Conservation (phyloP, 345 rosid genomes). For the Ailanthus altissimus region DNA sequence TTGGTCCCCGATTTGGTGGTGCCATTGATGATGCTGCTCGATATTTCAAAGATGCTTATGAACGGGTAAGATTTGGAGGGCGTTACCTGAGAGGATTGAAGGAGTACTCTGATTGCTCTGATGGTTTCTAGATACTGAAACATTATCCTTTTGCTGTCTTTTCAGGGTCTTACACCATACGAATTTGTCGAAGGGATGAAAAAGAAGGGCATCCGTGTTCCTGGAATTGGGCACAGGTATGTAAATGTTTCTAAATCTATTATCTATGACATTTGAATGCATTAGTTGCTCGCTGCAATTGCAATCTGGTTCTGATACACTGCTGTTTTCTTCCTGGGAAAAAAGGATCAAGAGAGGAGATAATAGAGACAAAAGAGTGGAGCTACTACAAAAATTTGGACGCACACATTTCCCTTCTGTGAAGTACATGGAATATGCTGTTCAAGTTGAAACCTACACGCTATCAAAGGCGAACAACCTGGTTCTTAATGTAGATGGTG, state of each 20-base stretch:
- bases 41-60: constrained; percentile 95
- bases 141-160: constrained; percentile 18
- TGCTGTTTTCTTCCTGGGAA: constrained; percentile 5
- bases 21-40: constrained; percentile 98
- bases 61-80: constrained; percentile 51
- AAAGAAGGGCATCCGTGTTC: constrained; percentile 98
- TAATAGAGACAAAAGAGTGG: constrained; percentile 95
- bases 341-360: constrained; percentile 94
- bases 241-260: background rate
- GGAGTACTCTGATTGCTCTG: background rate
- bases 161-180: constrained; percentile 78
- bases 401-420: constrained; percentile 88
- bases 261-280: background rate
- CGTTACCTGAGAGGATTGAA: background rate
- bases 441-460: constrained; percentile 84
- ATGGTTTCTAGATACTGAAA: constrained; percentile 19
- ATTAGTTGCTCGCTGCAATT: constrained; percentile 9
- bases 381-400: constrained; percentile 80
- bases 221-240: constrained; percentile 97
- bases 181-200: constrained; percentile 96
- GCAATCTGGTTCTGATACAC: constrained; percentile 12
- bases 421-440: constrained; percentile 93
- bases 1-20: constrained; percentile 98
- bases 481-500: constrained; percentile 86
- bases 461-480: constrained; percentile 83